These are phyloP conservation scores for Rubia balearica DNA, from an alignment of 305 asterid genomes.

Conservation along the genomic window DNA sequence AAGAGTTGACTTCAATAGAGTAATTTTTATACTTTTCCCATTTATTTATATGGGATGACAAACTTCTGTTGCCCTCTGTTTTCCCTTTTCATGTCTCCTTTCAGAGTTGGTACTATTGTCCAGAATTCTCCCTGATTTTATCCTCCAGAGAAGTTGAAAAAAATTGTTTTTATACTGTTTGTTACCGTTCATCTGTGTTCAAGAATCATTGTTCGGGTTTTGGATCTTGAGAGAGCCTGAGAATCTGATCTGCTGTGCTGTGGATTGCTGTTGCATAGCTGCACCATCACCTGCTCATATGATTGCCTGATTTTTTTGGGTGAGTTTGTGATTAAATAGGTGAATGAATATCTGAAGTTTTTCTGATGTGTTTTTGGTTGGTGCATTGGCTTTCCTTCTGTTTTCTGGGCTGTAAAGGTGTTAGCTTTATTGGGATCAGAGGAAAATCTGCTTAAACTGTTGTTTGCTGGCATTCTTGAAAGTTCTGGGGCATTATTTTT, in stretches of 20 bases:
- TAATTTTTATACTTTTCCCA: background rate
- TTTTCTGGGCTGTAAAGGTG: constrained; percentile 13
- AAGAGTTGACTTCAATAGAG: constrained; percentile 17
- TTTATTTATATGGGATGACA: constrained; percentile 11
- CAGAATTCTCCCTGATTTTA: constrained; percentile 8
- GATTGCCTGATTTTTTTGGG: background rate
- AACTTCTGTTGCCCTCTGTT: constrained; percentile 14
- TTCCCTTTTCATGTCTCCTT: constrained; percentile 6
- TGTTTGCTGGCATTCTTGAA: constrained; percentile 10
- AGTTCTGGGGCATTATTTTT: constrained; percentile 14
- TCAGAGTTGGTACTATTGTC: background rate
- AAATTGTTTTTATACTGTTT: constrained; percentile 7
- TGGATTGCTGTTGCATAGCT: background rate
- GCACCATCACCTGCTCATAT: background rate
- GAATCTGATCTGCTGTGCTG: constrained; percentile 15
- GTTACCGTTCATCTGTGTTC: constrained; percentile 7
- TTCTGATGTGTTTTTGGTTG: background rate
- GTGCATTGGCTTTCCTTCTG: background rate
- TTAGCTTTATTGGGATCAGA: constrained; percentile 27
- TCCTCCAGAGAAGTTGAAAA: constrained; percentile 1
- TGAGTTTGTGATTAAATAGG: constrained; percentile 4
- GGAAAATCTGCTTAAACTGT: constrained; percentile 21
- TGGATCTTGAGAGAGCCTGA: constrained; percentile 15
- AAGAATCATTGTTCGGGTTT: background rate
- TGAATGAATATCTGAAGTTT: background rate